Percentiles rank a stretch among this genome's conserved stretches.
Conservation (phyloP, 352 stramenopile species). For the Pythium phragmiticola region DNA sequence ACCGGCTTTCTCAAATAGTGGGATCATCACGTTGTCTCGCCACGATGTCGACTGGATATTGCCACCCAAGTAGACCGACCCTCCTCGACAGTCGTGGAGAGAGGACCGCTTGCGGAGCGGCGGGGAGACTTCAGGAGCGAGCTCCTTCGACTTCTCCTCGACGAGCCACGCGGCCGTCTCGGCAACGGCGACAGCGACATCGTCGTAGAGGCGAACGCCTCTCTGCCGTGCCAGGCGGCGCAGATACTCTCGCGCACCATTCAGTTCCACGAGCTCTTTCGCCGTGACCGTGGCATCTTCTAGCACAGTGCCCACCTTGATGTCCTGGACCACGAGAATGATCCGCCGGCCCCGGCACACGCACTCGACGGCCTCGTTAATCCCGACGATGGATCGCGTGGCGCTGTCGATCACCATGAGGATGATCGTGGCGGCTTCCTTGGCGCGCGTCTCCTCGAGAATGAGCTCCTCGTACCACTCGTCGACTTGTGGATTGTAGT, state of each 20-base stretch:
- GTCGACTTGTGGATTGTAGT: slow-evolving; percentile 89
- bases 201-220: slow-evolving; percentile 47
- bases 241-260: slow-evolving; percentile 80
- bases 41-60: slow-evolving; percentile 74
- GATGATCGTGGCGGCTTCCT: slow-evolving; percentile 79
- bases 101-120: slow-evolving; percentile 74
- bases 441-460: slow-evolving; percentile 72
- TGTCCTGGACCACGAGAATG: slow-evolving; percentile 79
- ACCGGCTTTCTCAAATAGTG: slow-evolving; percentile 57
- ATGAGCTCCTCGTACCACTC: slow-evolving; percentile 88
- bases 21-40: slow-evolving; percentile 71
- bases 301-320: slow-evolving; percentile 43
- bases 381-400: slow-evolving; percentile 81
- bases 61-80: slow-evolving; percentile 71
- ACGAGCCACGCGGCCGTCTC: slow-evolving; percentile 52
- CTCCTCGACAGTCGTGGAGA: slow-evolving; percentile 54
- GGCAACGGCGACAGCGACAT: slow-evolving; percentile 42
- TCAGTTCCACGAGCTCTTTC: slow-evolving; percentile 79
- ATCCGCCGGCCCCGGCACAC: slow-evolving; percentile 74
- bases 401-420: slow-evolving; percentile 83
- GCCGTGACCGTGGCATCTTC: slow-evolving; percentile 53
- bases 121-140: slow-evolving; percentile 36
- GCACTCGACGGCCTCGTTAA: slow-evolving; percentile 87
- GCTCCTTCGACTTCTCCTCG: slow-evolving; percentile 43
- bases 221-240: slow-evolving; percentile 54